Evolutionary conservation across 192 early-diverging fungal species (phyloP), one percentile per base, ranked within the genome.

Genomic region (Glomus cerebriforme): DNA sequence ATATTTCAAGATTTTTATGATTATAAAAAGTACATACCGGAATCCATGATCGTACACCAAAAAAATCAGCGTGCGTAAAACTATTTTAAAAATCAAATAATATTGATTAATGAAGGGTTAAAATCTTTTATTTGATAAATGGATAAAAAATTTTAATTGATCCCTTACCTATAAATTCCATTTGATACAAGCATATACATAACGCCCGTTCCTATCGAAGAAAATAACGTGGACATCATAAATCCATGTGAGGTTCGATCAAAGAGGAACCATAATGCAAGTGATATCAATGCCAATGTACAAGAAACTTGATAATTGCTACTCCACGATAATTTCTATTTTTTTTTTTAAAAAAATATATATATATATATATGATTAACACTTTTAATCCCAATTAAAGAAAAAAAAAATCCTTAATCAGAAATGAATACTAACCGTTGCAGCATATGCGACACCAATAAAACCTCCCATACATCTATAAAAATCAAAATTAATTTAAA

Each of bases 231-330:
- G 31, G 90, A 88, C 35, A 92, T 79, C 35, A 87, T 17, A 72
- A 93, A 92, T 72, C 92, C 92, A 70, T 92, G 90, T 59, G 81
- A 62, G 10, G 92, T 93, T 59, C 90, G 68, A 80, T 93, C 92
- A 87, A 93, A 93, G 35, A 92, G 66, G 78, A 92, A 88, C 92
- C 92, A 93, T 35, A 93, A 78, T 37, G 84, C 91, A 15, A 90
- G 68, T 29, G 88, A 86, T 26, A 92, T 86, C 45, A 93, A 45
- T 1, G 86, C 86, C 31, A 91, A 71, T 22, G 89, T 88, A 22
- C 90, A 79, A 39, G 86, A 91, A 19, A 92, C 87, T 66, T 92
- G 91, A 26, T 88, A 64, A 71, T 81, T 84, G 79, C 83, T 86
- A 3, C 84, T 88, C 90, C 89, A 90, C 7, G 90, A 82, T 15